Percentiles rank a stretch among this genome's conserved stretches.
Evolutionary conservation across 2,329 filamentous ascomycete genomes (phyloP).

Genomic region (Xylaria sp.): DNA sequence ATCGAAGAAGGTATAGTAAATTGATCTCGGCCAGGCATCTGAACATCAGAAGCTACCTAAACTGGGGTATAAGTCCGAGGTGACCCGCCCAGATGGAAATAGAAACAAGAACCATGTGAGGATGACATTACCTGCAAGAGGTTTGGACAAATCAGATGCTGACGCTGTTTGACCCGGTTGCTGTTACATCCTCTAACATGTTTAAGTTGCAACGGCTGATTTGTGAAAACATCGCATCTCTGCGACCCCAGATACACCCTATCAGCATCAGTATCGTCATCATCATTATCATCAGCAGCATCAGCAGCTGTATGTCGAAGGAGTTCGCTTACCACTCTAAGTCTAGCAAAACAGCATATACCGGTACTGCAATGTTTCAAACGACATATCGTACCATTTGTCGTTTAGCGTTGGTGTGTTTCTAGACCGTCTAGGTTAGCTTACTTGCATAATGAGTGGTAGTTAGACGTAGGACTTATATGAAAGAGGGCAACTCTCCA

Average conservation of each 20-base stretch:
- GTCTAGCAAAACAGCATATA: background rate
- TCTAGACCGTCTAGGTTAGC: constrained; percentile 8
- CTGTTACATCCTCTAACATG: constrained; percentile 48
- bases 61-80: constrained; percentile 36
- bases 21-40: constrained; percentile 22
- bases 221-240: constrained; percentile 17
- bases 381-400: constrained; percentile 27
- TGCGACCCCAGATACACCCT: background rate
- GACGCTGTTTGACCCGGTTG: constrained; percentile 11
- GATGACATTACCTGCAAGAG: constrained; percentile 23
- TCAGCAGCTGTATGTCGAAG: constrained; percentile 2
- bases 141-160: constrained; percentile 19
- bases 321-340: constrained; percentile 18
- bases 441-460: background rate
- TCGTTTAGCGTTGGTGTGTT: constrained; percentile 16
- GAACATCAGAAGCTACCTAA: constrained; percentile 27
- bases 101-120: constrained; percentile 29
- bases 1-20: constrained; percentile 22
- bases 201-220: constrained; percentile 43
- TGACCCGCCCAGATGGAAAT: constrained; percentile 33
- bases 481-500: constrained; percentile 21
- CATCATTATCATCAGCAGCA: background rate
- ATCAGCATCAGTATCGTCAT: no score
- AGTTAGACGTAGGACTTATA: constrained; percentile 7
- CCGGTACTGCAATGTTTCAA: constrained; percentile 21